Base-by-base conservation (phyloP, 2,329 filamentous ascomycete species). In the Dothistroma pini region DNA sequence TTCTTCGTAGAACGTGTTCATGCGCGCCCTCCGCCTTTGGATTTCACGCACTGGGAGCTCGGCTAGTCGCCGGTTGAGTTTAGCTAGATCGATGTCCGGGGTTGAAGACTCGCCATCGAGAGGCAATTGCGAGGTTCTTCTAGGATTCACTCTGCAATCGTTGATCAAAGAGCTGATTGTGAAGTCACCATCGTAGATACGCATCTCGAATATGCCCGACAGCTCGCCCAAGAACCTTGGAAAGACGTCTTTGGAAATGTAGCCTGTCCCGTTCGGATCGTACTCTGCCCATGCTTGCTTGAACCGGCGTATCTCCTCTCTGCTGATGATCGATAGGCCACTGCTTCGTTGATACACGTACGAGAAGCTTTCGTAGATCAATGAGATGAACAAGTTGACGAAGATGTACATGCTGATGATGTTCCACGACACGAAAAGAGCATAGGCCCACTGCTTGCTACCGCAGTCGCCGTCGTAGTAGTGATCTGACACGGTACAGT, bases 331-430 rank as follows among this genome's bases (percentile, higher is more conserved):
- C 6, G 90, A 91, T 69, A 97, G 83, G n/a, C 92, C 91, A 71
- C 90, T 96, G 63, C 93, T 97, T 65, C 92, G 86, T 78, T 99
- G 96, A 75, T 97, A 99, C 65, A 99, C 95, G 72, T 99, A 99
- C 75, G 92, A 96, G 82, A 99, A 99, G 77, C 93, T 97, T 79
- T 99, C 95, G 78, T 96, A 99, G 69, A 99, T 99, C 74, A 99
- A 86, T 54, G 95, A 99, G 61, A 99, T 93, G 75, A 99, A 99
- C 73, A 99, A 80, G 72, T 93, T 97, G 72, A 97, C 93, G 72
- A 99, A 99, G 71, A 99, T 96, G 78, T 99, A 99, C 95, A 99
- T 99, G 89, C 93, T 97, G 76, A 99, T 84, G 70, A 99, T 93
- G 79, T 99, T 99, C 95, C 95, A 99, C 4, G 89, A 86, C 60